Evolutionary conservation across 345 rosid species (phyloP).

Genomic region (Euphorbia pulcherrima): DNA sequence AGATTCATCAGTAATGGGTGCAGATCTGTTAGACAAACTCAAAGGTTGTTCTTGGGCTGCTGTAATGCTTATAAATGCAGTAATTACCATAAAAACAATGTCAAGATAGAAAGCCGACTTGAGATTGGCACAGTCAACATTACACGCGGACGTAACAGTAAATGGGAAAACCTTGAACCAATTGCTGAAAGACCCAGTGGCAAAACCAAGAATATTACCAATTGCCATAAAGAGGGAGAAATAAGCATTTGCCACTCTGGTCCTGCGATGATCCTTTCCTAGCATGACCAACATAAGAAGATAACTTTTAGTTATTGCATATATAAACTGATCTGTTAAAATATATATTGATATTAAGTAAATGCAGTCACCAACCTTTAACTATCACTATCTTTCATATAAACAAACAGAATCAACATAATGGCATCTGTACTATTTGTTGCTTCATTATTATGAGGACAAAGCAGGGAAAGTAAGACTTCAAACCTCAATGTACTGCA

Average conservation of each 20-base stretch:
- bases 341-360: background rate
- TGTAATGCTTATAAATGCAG: slow-evolving; percentile 57
- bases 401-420: background rate
- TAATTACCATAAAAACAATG: slow-evolving; percentile 54
- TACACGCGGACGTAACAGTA: slow-evolving; percentile 67
- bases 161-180: slow-evolving; percentile 85
- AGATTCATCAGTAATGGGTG: slow-evolving; percentile 35
- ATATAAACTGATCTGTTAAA: background rate
- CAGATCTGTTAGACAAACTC: slow-evolving; percentile 29
- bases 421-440: background rate
- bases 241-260: slow-evolving; percentile 91
- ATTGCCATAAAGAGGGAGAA: slow-evolving; percentile 91
- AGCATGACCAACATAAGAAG: slow-evolving; percentile 29
- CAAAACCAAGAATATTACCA: slow-evolving; percentile 88
- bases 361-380: background rate
- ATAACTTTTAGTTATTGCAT: slow-evolving; percentile 13
- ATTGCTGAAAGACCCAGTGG: slow-evolving; percentile 81
- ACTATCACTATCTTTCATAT: background rate
- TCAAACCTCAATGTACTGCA: background rate
- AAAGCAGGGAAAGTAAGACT: background rate
- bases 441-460: background rate
- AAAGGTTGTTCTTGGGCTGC: slow-evolving; percentile 69
- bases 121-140: slow-evolving; percentile 80
- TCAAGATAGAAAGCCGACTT: slow-evolving; percentile 91
- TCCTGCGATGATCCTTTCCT: slow-evolving; percentile 87